Evolutionary conservation across 306 rosid genomes (phyloP), one percentile per base, ranked within the genome.

Genomic region (Quercus dentata): DNA sequence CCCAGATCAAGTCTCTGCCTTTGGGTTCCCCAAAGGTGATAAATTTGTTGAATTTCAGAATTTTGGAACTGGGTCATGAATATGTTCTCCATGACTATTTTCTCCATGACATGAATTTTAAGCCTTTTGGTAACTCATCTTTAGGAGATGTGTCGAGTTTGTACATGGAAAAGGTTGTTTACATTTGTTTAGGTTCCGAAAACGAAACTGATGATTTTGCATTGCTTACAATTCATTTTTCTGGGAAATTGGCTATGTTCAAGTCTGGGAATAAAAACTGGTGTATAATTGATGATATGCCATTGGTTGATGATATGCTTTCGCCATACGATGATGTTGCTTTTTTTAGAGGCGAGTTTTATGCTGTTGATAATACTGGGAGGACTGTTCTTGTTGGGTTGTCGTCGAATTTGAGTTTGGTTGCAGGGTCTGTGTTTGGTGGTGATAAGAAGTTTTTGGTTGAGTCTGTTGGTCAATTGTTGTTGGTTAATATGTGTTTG

Each of bases 371-470:
- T 64, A 12, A 70, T 49, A 85, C 86, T 0, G 98, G 99, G 30
- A 85, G 90, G 56, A 76, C 97, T 0, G 92, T 92, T 2, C 14
- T 35, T 8, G 91, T 95, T 13, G 83, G 85, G 28, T 61, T 74
- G 77, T 78, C 84, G 23, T 76, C 69, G 18, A 44, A n/a, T 12
- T 46, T 90, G 15, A 80, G 21, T 18, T 31, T 86, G 64, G 86
- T 79, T n/a, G 97, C 92, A 0, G 90, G 78, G 5, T 76, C 96
- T 3, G 97, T 91, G 80, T 95, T 87, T 68, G 98, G 99, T 4
- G 99, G 98, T 12, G 97, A 95, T 71, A 95, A 87, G 92, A 95
- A 92, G 82, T 89, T 81, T 28, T 64, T 95, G 83, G 90, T 92
- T 23, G 97, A 89, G 71, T 91, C 86, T 1, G 56, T 78, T 31